These are phyloP conservation scores for Hondaea fermentalgiana DNA, from an alignment of 108 stramenopile species.

Conservation along the genomic window DNA sequence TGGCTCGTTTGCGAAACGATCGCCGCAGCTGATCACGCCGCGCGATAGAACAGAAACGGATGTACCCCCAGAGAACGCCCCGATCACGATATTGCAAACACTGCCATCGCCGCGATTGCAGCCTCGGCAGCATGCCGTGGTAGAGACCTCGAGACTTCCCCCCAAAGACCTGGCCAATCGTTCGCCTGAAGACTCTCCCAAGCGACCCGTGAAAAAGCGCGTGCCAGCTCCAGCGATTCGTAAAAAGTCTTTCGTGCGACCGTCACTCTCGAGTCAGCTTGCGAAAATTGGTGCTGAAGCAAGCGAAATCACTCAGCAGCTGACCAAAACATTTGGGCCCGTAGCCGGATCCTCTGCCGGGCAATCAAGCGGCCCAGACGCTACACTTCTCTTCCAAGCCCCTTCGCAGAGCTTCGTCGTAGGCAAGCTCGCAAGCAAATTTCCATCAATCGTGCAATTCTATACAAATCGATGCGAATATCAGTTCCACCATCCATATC, in stretches of 20 bases:
- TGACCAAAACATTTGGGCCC: neutral
- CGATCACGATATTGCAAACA: too few species aligned
- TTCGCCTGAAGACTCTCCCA: too few species aligned
- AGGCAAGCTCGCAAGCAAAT: neutral
- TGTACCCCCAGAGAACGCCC: neutral
- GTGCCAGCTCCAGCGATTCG: neutral
- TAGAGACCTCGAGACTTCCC: too few species aligned
- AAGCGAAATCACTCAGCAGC: neutral
- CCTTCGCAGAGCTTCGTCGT: neutral
- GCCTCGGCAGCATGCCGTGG: too few species aligned
- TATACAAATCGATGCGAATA: neutral
- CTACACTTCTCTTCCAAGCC: neutral
- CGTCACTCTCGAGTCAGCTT: neutral
- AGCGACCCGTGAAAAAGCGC: too few species aligned
- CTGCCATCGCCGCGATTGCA: too few species aligned
- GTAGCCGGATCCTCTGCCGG: neutral
- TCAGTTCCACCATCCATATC: neutral
- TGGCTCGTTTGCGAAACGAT: neutral
- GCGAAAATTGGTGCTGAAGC: neutral
- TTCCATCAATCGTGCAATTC: neutral
- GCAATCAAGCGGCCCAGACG: neutral
- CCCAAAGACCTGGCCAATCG: too few species aligned
- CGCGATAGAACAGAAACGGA: neutral
- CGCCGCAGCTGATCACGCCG: neutral
- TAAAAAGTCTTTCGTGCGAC: neutral